These are phyloP conservation scores for Castanea sativa DNA, from an alignment of 306 rosid species.

Conservation along the genomic window DNA sequence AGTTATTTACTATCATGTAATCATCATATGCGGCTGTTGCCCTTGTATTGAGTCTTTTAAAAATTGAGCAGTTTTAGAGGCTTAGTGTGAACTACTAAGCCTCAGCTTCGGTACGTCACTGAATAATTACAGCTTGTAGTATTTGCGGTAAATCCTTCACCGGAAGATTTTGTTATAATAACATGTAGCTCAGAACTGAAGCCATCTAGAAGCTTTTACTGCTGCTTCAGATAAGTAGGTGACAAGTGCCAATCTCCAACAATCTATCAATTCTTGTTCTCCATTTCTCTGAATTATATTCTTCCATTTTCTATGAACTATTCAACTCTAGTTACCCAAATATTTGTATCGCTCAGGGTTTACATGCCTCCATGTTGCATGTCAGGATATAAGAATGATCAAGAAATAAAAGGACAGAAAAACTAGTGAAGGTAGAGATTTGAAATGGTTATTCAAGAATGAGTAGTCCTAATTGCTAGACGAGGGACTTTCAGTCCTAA, in stretches of 20 bases:
- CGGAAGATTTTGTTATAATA: conserved; percentile 16
- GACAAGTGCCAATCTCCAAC: not conserved
- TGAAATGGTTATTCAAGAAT: no score
- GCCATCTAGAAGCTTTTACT: not conserved
- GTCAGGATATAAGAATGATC: no score
- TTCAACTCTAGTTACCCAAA: no score
- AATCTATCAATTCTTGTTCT: not conserved
- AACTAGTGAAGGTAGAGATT: no score
- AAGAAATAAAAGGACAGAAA: no score
- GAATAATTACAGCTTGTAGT: not conserved
- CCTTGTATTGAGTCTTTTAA: not conserved
- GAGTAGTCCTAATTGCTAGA: no score
- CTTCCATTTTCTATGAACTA: no score
- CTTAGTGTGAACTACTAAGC: not conserved
- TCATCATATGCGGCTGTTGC: not conserved
- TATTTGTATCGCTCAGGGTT: no score
- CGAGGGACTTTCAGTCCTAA: no score
- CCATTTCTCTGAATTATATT: not conserved
- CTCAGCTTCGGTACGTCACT: not conserved
- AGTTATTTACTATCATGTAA: not conserved
- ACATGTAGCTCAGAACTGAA: not conserved
- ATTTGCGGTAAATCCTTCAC: not conserved
- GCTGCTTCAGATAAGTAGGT: not conserved
- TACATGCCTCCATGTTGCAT: no score
- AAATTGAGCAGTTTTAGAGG: conserved; percentile 6